Percentiles rank a stretch among this genome's conserved stretches.
Conservation (phyloP, 1,284 basidiomycete genomes). For the Trichosporon inkin region DNA sequence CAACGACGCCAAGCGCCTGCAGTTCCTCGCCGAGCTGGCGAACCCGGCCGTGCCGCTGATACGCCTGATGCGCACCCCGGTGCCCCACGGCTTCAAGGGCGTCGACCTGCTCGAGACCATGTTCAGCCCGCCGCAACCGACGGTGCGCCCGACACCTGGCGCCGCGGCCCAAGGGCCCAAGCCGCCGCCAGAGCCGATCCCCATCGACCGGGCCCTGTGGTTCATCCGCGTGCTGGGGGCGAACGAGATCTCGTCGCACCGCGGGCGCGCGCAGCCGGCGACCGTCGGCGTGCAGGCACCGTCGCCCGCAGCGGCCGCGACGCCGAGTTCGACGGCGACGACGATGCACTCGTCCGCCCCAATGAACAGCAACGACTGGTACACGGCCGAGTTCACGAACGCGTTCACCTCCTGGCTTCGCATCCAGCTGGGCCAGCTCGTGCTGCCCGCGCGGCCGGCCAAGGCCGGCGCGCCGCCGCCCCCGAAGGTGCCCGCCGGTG, state of each 20-base stretch:
- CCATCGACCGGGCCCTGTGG: slow-evolving; percentile 86
- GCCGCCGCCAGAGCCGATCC: slow-evolving; percentile 62
- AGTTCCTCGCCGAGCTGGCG: slow-evolving; percentile 88
- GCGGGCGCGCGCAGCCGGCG: slow-evolving; percentile 36
- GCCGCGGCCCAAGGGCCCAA: slow-evolving; percentile 11
- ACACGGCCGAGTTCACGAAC: slow-evolving; percentile 85
- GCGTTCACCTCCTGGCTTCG: slow-evolving; percentile 81
- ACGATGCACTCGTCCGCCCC: slow-evolving; percentile 36
- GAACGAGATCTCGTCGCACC: slow-evolving; percentile 80
- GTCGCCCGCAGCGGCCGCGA: slow-evolving; percentile 36
- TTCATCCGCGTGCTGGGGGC: slow-evolving; percentile 91
- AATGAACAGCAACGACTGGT: slow-evolving; percentile 69
- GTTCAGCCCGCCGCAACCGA: slow-evolving; percentile 51
- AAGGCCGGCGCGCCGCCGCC: slow-evolving; percentile 55
- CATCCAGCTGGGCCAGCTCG: slow-evolving; percentile 80
- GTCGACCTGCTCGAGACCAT: slow-evolving; percentile 86
- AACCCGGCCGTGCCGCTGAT: slow-evolving; percentile 81
- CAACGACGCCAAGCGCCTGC: slow-evolving; percentile 78
- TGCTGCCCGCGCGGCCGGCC: slow-evolving; percentile 70
- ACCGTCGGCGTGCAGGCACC: slow-evolving; percentile 28
- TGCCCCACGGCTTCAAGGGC: slow-evolving; percentile 90
- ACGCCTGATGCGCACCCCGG: slow-evolving; percentile 74
- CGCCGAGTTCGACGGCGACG: slow-evolving; percentile 39
- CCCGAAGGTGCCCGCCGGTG: slow-evolving; percentile 51
- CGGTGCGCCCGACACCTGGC: slow-evolving; percentile 6